Evolutionary conservation across 1,284 basidiomycete species (phyloP), one percentile per base, ranked within the genome.

Genomic region (Ceratobasidium sp.): DNA sequence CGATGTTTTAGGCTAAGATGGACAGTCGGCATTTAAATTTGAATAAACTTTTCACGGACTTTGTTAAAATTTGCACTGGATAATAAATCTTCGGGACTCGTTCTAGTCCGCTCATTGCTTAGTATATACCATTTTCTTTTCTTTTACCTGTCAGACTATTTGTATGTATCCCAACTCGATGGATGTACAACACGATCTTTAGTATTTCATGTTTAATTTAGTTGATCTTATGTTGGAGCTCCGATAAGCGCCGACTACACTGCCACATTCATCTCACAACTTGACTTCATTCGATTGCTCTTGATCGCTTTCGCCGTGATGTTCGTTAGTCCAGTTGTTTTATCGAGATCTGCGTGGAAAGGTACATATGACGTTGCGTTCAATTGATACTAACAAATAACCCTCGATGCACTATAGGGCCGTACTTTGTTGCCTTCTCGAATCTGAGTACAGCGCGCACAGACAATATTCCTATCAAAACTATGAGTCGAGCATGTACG

Each of bases 391-490:
- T 15, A 3, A 17, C 19, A 24, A n/a, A 4, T 41, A 41, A 41
- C 36, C 11, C 11, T 41, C 27, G 54, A 73, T 27, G 27, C 54
- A 56, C n/a, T 57, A 2, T 79, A 97, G 97, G 97, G 6, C 97
- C 97, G 24, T 98, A 92, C 84, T 98, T 99, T 80, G 94, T 97
- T 67, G 89, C 96, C 17, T 98, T 99, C 83, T 95, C 96, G 8
- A 95, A 96, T 80, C 86, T 99, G 76, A 89, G 91, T 53, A 90
- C 96, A 72, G 93, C 97, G 2, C 84, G 96, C 72, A 87, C 91
- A 78, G 92, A 92, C 84, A 95, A 95, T 83, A 88, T 91, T 33
- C 90, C 96, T 0, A 97, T 99, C 81, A 90, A 90, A 80, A 99
- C 97, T 0, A 89, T 96, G 79, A 95, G 95, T 7, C 87, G 97